phyloP scores from a whole-genome alignment of 371 early-diverging fungal species.

The Mucor mucedo region DNA sequence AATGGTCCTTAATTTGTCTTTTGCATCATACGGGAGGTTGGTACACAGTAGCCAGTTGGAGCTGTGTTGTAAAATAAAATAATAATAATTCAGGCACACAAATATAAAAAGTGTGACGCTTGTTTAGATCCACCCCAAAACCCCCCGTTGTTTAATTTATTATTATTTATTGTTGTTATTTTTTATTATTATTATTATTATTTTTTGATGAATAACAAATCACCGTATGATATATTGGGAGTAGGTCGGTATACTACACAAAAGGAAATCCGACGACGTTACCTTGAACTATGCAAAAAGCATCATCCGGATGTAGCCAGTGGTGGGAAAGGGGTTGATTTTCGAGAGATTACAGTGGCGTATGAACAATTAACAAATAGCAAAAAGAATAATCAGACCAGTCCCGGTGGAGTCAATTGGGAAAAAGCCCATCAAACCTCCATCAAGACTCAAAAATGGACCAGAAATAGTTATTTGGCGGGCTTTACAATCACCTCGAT shows the following conservation, averaged over 20 bases:
- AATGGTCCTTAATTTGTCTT: constrained; percentile 51
- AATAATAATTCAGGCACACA: too few relatives aligned
- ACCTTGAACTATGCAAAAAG: constrained; percentile 38
- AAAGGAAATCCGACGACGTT: constrained; percentile 40
- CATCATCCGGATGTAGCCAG: constrained; percentile 35
- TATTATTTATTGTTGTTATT: too few relatives aligned
- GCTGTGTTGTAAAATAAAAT: constrained; percentile 24
- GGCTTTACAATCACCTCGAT: constrained; percentile 20
- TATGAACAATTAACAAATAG: constrained; percentile 32
- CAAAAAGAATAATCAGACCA: constrained; percentile 3
- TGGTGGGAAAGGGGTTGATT: constrained; percentile 10
- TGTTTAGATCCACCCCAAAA: too few relatives aligned
- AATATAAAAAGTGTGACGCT: too few relatives aligned
- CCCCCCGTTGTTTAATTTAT: too few relatives aligned
- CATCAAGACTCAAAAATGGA: constrained; percentile 29
- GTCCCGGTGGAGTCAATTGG: background rate
- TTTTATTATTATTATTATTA: too few relatives aligned
- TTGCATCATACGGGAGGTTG: constrained; percentile 46
- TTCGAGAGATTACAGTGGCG: constrained; percentile 36
- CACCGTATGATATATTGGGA: constrained; percentile 39
- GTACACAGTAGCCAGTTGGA: constrained; percentile 48
- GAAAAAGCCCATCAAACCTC: constrained; percentile 6
- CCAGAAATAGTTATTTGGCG: constrained; percentile 19
- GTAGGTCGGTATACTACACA: constrained; percentile 26
- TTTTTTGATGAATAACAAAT: constrained; percentile 13